A percentile compares a stretch with the other conserved stretches of the same genome.
These are phyloP conservation scores for Aegilops longissima DNA, from an alignment of 176 grass and related monocot species.

Conservation along the genomic window DNA sequence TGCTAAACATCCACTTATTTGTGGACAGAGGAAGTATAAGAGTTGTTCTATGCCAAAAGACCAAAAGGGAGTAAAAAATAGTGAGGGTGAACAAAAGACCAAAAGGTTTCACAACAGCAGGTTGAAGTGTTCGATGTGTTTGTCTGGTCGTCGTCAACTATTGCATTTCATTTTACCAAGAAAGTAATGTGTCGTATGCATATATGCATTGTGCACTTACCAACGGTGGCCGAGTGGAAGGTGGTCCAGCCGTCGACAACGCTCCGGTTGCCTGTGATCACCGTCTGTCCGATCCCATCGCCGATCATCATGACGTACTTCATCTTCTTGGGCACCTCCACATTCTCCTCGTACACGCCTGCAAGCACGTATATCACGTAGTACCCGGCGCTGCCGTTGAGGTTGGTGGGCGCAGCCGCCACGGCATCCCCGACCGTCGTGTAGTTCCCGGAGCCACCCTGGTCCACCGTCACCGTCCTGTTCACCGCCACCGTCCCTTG, in stretches of 20 bases:
- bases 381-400: slow-evolving; percentile 66
- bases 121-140: not conserved
- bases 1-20: no score
- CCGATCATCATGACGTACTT: slow-evolving; percentile 93
- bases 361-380: slow-evolving; percentile 69
- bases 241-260: slow-evolving; percentile 70
- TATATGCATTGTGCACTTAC: slow-evolving; percentile 35
- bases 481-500: slow-evolving; percentile 46
- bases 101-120: not conserved
- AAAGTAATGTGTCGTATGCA: not conserved
- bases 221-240: slow-evolving; percentile 83
- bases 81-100: not conserved
- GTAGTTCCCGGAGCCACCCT: slow-evolving; percentile 61
- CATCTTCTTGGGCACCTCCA: slow-evolving; percentile 57
- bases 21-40: no score
- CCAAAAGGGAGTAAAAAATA: no score
- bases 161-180: not conserved
- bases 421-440: slow-evolving; percentile 59
- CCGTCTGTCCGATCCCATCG: slow-evolving; percentile 67
- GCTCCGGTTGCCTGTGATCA: slow-evolving; percentile 80
- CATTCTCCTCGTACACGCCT: slow-evolving; percentile 89
- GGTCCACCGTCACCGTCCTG: slow-evolving; percentile 53
- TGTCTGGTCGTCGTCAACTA: not conserved
- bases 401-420: slow-evolving; percentile 54
- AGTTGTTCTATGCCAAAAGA: no score